Evolutionary conservation across 495 filamentous ascomycete genomes (phyloP).

Genomic region (Aspergillus haitiensis): DNA sequence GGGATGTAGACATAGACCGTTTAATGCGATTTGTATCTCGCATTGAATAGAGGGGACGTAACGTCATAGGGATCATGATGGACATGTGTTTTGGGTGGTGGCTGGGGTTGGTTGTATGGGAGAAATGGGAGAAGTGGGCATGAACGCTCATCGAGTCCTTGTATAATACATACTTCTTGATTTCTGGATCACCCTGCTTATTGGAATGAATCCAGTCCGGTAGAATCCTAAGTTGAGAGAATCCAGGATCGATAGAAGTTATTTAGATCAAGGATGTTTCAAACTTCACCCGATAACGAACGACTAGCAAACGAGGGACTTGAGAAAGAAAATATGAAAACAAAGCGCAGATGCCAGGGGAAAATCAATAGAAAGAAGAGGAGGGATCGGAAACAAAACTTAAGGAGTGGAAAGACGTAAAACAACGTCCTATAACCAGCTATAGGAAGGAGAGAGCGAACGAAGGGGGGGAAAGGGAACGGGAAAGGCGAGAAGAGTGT

Average conservation of each 20-base stretch:
- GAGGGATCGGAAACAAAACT: background rate
- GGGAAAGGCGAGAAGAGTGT: too few species aligned
- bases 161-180: slow-evolving; percentile 11
- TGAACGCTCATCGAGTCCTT: background rate
- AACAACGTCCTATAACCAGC: slow-evolving; percentile 4
- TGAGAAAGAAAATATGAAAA: slow-evolving; percentile 3
- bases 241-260: slow-evolving; percentile 6
- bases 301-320: slow-evolving; percentile 10
- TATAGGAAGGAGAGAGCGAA: background rate
- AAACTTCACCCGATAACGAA: slow-evolving; percentile 5
- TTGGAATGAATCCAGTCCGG: slow-evolving; percentile 12
- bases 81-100: background rate
- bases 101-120: background rate
- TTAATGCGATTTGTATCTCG: background rate
- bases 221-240: slow-evolving; percentile 2
- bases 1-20: background rate
- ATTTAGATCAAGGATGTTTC: slow-evolving; percentile 1
- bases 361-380: background rate
- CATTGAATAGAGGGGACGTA: background rate
- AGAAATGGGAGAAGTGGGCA: background rate
- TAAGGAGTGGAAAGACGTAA: slow-evolving; percentile 21
- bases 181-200: background rate
- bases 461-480: background rate
- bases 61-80: background rate
- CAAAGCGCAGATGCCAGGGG: background rate